Conservation (phyloP, 2,329 filamentous ascomycete species). For the Calonectria fujianensis region DNA sequence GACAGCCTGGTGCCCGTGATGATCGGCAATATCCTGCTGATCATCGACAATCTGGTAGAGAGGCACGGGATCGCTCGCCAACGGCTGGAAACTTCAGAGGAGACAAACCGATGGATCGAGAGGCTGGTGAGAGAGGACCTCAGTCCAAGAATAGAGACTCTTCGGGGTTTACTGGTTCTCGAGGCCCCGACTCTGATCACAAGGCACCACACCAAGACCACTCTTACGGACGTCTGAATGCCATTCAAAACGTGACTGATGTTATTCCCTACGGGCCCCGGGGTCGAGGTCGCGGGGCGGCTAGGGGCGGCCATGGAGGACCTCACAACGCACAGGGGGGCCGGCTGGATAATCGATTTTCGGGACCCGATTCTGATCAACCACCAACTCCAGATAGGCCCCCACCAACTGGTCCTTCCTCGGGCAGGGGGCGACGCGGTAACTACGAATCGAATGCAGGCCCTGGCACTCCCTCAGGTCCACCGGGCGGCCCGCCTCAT, state of each 20-base stretch:
- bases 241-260: conserved; percentile 66
- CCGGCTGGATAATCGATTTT: conserved; percentile 66
- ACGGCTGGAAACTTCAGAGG: conserved; percentile 55
- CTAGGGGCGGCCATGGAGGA: conserved; percentile 60
- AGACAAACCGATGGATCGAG: conserved; percentile 64
- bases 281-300: conserved; percentile 67
- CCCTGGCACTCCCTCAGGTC: conserved; percentile 56
- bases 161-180: conserved; percentile 60
- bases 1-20: conserved; percentile 63
- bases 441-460: conserved; percentile 63
- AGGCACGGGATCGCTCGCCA: conserved; percentile 59
- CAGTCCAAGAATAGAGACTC: conserved; percentile 65
- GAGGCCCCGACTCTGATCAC: conserved; percentile 70
- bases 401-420: conserved; percentile 73
- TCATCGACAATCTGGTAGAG: conserved; percentile 56
- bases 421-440: conserved; percentile 67
- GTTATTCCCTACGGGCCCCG: conserved; percentile 75
- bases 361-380: conserved; percentile 63
- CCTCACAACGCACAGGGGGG: conserved; percentile 60
- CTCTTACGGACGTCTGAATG: conserved; percentile 77
- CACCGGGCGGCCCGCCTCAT: conserved; percentile 56
- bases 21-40: conserved; percentile 64
- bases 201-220: conserved; percentile 74
- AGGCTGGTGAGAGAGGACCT: conserved; percentile 54
- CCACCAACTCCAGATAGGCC: conserved; percentile 69